These are phyloP conservation scores for Ustilago nuda DNA, from an alignment of 1,284 basidiomycete genomes.

Conservation along the genomic window DNA sequence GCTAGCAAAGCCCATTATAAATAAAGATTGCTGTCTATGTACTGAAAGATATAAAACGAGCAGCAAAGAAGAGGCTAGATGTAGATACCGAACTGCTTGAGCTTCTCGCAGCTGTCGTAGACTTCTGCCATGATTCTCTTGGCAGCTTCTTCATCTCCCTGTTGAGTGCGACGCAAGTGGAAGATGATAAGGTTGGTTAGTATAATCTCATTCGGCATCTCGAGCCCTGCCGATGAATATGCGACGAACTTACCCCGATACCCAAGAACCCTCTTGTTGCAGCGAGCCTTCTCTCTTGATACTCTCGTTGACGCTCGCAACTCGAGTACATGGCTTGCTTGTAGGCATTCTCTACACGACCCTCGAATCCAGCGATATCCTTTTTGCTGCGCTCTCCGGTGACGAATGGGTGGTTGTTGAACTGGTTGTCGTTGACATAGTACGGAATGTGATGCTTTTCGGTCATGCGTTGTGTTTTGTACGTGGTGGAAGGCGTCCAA, in stretches of 20 bases:
- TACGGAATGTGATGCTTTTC: conserved; percentile 80
- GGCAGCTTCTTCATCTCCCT: conserved; percentile 50
- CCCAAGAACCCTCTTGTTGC: conserved; percentile 58
- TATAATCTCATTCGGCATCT: too few species aligned
- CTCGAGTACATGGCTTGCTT: conserved; percentile 52
- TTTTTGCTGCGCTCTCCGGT: conserved; percentile 39
- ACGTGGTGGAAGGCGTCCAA: conserved; percentile 73
- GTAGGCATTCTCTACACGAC: conserved; percentile 56
- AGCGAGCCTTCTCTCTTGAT: conserved; percentile 52
- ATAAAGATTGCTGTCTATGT: neutral
- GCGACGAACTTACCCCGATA: conserved; percentile 40
- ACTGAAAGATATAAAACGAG: neutral
- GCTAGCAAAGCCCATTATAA: neutral
- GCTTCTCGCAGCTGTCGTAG: conserved; percentile 65
- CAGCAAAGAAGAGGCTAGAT: conserved; percentile 19
- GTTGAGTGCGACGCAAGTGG: neutral
- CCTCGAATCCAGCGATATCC: conserved; percentile 51
- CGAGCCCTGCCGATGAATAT: neutral
- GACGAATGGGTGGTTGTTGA: conserved; percentile 78
- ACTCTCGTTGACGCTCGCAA: conserved; percentile 51
- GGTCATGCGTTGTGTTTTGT: conserved; percentile 72
- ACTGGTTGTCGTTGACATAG: conserved; percentile 85
- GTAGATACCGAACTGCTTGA: conserved; percentile 58
- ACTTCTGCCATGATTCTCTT: conserved; percentile 58
- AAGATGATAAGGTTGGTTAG: neutral